A percentile compares a stretch with the other conserved stretches of the same genome.
These are phyloP conservation scores for Curvularia lunata DNA, from an alignment of 2,329 filamentous ascomycete genomes.

Conservation along the genomic window DNA sequence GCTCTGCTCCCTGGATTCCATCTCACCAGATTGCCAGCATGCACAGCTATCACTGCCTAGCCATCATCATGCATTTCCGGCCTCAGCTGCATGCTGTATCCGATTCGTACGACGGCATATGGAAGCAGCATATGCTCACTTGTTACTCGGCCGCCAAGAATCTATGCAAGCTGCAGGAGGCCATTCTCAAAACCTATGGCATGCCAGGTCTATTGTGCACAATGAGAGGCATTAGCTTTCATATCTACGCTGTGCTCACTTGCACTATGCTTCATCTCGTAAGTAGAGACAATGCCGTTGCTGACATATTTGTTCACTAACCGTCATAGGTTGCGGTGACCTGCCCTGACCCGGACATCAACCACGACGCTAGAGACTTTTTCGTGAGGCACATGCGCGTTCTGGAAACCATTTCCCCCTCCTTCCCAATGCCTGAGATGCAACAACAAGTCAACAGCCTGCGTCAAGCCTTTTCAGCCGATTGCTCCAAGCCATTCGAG, in stretches of 20 bases:
- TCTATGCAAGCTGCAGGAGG: slow-evolving; percentile 86
- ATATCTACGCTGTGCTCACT: slow-evolving; percentile 88
- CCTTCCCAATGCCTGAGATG: slow-evolving; percentile 89
- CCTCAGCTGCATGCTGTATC: slow-evolving; percentile 79
- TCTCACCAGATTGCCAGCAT: slow-evolving; percentile 89
- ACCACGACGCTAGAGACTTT: slow-evolving; percentile 82
- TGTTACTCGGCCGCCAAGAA: slow-evolving; percentile 85
- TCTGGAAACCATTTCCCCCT: slow-evolving; percentile 80
- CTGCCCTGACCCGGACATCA: slow-evolving; percentile 88
- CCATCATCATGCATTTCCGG: slow-evolving; percentile 83
- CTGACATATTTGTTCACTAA: slow-evolving; percentile 17
- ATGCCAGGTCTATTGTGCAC: slow-evolving; percentile 85
- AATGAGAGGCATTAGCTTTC: slow-evolving; percentile 93
- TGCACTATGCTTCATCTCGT: slow-evolving; percentile 94
- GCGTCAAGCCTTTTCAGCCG: slow-evolving; percentile 87
- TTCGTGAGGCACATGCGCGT: slow-evolving; percentile 95
- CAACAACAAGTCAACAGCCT: slow-evolving; percentile 88
- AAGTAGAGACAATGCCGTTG: slow-evolving; percentile 51
- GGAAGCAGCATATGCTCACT: slow-evolving; percentile 86
- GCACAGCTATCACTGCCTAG: slow-evolving; percentile 86
- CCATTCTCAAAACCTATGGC: slow-evolving; percentile 76
- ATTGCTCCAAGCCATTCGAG: slow-evolving; percentile 83
- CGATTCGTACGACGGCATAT: slow-evolving; percentile 77
- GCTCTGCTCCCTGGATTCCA: slow-evolving; percentile 80
- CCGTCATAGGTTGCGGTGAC: slow-evolving; percentile 80